phyloP scores from a whole-genome alignment of 73 alveolate species.

The Paramecium octaurelia region DNA sequence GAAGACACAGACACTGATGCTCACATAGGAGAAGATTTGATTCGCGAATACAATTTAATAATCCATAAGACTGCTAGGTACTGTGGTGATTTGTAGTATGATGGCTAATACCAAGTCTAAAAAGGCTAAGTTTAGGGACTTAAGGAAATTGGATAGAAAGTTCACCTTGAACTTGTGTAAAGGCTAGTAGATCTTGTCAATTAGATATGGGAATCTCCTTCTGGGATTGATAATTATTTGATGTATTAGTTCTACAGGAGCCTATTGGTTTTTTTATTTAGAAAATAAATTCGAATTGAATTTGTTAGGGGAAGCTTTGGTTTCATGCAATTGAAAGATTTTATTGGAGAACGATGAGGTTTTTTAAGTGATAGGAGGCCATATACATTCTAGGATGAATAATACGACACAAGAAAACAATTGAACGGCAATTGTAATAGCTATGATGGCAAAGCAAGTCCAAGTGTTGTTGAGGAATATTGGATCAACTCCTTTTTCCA shows the following conservation, averaged over 20 bases:
- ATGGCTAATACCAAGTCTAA: constrained; percentile 26
- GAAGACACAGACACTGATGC: background rate
- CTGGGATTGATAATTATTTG: background rate
- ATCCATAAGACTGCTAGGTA: background rate
- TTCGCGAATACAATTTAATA: background rate
- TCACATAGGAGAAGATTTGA: background rate
- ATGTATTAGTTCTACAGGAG: background rate
- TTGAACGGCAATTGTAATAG: background rate
- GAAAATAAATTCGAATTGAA: background rate
- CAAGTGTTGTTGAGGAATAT: background rate
- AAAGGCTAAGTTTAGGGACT: background rate
- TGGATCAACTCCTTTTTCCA: constrained; percentile 9
- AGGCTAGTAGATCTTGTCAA: background rate
- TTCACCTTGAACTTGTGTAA: background rate
- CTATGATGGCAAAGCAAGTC: background rate
- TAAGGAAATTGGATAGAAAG: background rate
- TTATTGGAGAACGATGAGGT: background rate
- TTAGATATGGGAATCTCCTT: background rate
- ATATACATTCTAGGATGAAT: background rate
- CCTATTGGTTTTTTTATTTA: background rate
- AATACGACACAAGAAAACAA: background rate
- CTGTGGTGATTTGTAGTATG: background rate
- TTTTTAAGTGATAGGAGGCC: background rate
- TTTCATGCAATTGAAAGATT: background rate
- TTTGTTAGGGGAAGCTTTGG: background rate